Percentiles rank a stretch among this genome's conserved stretches.
These are phyloP conservation scores for Fraxinus cuspidata DNA, from an alignment of 257 asterid species.

Conservation along the genomic window DNA sequence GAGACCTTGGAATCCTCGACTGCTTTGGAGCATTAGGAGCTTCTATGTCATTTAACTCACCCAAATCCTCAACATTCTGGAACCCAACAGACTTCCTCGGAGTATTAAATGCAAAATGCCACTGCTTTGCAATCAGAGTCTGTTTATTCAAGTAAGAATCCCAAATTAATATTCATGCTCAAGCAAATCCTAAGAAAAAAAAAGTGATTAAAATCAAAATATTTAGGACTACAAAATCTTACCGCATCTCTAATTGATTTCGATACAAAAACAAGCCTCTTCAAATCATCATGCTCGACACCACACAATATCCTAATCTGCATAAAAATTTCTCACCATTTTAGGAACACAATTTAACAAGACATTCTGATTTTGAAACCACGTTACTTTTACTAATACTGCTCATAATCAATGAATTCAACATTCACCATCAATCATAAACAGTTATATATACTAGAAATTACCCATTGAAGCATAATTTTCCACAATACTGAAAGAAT, in stretches of 20 bases:
- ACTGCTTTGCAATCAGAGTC: slow-evolving; percentile 61
- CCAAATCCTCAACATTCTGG: slow-evolving; percentile 19
- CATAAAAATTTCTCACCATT: neutral
- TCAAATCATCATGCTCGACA: slow-evolving; percentile 16
- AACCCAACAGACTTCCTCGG: slow-evolving; percentile 57
- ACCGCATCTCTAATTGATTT: neutral
- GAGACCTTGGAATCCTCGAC: slow-evolving; percentile 40
- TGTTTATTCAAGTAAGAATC: slow-evolving; percentile 26
- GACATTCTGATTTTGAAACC: neutral
- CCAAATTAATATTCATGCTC: neutral
- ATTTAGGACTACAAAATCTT: neutral
- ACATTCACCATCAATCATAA: neutral
- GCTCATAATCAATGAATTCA: neutral
- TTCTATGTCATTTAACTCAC: slow-evolving; percentile 37
- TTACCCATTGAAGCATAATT: neutral
- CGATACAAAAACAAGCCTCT: slow-evolving; percentile 6
- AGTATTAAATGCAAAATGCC: slow-evolving; percentile 64
- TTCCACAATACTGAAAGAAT: neutral
- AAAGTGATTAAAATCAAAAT: no score
- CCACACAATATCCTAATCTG: slow-evolving; percentile 35
- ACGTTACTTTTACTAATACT: neutral
- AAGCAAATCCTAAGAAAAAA: neutral
- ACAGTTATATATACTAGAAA: neutral
- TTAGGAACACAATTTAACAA: neutral
- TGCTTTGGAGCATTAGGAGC: slow-evolving; percentile 73